phyloP scores from a whole-genome alignment of 2,329 filamentous ascomycete genomes.

The Plenodomus tracheiphilus region DNA sequence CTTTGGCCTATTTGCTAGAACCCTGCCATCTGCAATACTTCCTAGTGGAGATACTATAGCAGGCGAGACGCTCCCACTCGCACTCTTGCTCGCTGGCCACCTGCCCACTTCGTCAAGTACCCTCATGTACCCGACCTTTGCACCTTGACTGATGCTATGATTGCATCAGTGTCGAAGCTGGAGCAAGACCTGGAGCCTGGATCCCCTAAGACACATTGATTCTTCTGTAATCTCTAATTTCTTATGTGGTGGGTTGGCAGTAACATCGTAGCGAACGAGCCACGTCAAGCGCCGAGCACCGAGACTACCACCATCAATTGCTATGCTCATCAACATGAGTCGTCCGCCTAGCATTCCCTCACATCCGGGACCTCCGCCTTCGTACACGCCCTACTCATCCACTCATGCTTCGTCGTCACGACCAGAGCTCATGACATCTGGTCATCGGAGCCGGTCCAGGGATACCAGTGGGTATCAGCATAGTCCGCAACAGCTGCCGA shows the following conservation, averaged over 20 bases:
- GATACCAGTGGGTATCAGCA: constrained; percentile 29
- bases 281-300: constrained; percentile 31
- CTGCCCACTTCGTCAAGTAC: constrained; percentile 29
- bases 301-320: constrained; percentile 25
- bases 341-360: constrained; percentile 84
- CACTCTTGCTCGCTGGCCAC: constrained; percentile 34
- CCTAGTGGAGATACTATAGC: constrained; percentile 36
- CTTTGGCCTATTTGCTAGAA: constrained; percentile 38
- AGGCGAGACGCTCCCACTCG: constrained; percentile 40
- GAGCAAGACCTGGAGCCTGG: constrained; percentile 30
- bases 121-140: constrained; percentile 36
- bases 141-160: constrained; percentile 36
- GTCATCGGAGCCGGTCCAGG: constrained; percentile 30
- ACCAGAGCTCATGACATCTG: constrained; percentile 27
- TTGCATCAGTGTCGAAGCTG: constrained; percentile 34
- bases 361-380: constrained; percentile 56
- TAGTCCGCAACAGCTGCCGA: constrained; percentile 42
- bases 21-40: constrained; percentile 41
- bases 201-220: constrained; percentile 28
- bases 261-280: constrained; percentile 39
- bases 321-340: constrained; percentile 69
- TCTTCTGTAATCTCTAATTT: constrained; percentile 34
- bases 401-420: constrained; percentile 30
- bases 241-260: constrained; percentile 37
- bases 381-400: constrained; percentile 34